Percentiles rank a stretch among this genome's conserved stretches.
These are phyloP conservation scores for Dictyostelium citrinum DNA, from an alignment of 78 protist species.

Conservation along the genomic window DNA sequence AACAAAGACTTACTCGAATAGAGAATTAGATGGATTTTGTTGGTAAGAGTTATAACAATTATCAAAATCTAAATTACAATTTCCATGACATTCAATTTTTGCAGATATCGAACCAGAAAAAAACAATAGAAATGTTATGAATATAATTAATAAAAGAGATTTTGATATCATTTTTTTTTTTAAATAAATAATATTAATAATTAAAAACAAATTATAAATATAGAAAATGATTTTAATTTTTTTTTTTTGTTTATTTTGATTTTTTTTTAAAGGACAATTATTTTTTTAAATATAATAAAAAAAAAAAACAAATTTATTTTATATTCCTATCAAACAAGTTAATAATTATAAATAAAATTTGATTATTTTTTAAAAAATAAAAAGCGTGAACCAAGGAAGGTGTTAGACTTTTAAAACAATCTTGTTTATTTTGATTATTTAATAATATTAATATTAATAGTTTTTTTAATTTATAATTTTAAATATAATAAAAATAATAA, in stretches of 20 bases:
- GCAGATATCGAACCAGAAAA: neutral
- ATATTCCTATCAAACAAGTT: neutral
- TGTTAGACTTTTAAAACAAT: neutral
- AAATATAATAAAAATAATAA: neutral
- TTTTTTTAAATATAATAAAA: neutral
- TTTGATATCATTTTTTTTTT: neutral
- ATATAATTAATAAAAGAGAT: neutral
- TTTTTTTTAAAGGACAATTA: neutral
- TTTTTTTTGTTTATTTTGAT: neutral
- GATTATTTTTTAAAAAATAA: neutral
- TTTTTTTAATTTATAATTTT: neutral
- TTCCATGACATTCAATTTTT: neutral
- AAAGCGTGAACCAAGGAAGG: neutral
- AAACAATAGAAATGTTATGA: neutral
- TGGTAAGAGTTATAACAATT: slow-evolving; percentile 1
- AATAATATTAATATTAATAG: neutral
- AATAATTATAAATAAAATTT: neutral
- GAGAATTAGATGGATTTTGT: slow-evolving; percentile 1
- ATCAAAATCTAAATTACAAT: slow-evolving; percentile 2
- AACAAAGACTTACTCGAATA: neutral
- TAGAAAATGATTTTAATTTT: neutral
- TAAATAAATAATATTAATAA: no score
- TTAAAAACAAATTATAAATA: no score
- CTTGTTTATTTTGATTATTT: neutral
- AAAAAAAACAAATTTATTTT: neutral